These are phyloP conservation scores for Stentor coeruleus DNA, from an alignment of 73 alveolate species.

Conservation along the genomic window DNA sequence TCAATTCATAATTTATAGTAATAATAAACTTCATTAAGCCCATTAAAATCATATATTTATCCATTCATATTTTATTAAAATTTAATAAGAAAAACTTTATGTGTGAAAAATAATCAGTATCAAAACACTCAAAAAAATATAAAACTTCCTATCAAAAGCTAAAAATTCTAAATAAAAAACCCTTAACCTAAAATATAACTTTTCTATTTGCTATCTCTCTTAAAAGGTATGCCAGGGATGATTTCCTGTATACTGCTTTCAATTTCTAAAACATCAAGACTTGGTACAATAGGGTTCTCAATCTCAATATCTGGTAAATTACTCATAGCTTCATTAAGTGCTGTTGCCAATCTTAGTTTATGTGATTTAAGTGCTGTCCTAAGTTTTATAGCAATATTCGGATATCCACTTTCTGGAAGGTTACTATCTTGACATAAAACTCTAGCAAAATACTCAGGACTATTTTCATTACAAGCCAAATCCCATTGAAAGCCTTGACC, in stretches of 20 bases:
- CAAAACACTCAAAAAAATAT: no score
- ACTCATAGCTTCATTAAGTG: background rate
- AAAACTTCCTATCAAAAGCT: no score
- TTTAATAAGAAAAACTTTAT: no score
- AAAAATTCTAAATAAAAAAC: no score
- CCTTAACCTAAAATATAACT: no score
- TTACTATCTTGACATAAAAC: constrained; percentile 20
- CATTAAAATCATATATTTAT: no score
- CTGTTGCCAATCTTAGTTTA: background rate
- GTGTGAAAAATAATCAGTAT: no score
- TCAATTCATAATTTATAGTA: no score
- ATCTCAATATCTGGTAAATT: background rate
- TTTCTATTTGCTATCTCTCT: background rate
- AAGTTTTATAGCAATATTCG: constrained; percentile 1
- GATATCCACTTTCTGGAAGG: background rate
- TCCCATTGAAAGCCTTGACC: constrained; percentile 30
- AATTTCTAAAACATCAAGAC: background rate
- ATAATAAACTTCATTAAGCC: no score
- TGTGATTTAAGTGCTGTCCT: constrained; percentile 9
- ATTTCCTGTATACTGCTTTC: background rate
- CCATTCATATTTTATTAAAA: no score
- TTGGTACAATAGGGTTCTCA: background rate
- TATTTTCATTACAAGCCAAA: constrained; percentile 13
- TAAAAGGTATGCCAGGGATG: background rate
- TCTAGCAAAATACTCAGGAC: constrained; percentile 8